Evolutionary conservation across 352 stramenopile species (phyloP).

Genomic region (Pythium rishiriense): DNA sequence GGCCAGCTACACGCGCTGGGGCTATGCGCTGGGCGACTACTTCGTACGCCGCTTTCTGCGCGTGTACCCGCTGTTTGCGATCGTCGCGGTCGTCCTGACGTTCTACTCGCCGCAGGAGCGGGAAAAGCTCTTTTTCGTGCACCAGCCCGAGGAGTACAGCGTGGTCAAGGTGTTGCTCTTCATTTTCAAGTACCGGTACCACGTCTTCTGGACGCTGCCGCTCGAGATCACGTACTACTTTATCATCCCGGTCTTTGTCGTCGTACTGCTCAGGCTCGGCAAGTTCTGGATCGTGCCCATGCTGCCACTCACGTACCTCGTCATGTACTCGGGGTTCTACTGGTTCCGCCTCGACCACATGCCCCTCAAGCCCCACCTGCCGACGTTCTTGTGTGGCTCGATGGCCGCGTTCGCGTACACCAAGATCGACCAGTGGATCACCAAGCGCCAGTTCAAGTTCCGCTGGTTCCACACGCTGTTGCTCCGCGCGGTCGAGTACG

Average conservation of each 20-base stretch:
- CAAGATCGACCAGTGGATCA: slow-evolving; percentile 26
- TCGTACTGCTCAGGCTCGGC: slow-evolving; percentile 1
- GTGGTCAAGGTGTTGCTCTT: slow-evolving; percentile 8
- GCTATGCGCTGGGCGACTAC: slow-evolving; percentile 39
- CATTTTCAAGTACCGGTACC: not conserved
- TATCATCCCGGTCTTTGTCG: slow-evolving; percentile 33
- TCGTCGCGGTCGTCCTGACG: not conserved
- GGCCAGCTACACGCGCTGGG: slow-evolving; percentile 32
- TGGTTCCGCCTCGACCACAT: slow-evolving; percentile 26
- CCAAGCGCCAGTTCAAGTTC: slow-evolving; percentile 27
- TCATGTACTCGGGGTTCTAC: slow-evolving; percentile 28
- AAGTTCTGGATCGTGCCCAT: slow-evolving; percentile 20
- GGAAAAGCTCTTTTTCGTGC: not conserved
- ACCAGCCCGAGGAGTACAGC: not conserved
- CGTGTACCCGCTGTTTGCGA: slow-evolving; percentile 4
- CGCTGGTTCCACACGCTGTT: slow-evolving; percentile 15
- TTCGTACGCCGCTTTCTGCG: slow-evolving; percentile 19
- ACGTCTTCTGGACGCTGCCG: slow-evolving; percentile 27
- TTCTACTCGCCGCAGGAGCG: not conserved
- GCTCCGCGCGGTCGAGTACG: slow-evolving; percentile 29
- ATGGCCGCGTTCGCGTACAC: slow-evolving; percentile 34
- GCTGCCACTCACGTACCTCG: slow-evolving; percentile 18
- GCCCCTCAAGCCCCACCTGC: slow-evolving; percentile 26
- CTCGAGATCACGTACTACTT: slow-evolving; percentile 49
- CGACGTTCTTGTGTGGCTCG: slow-evolving; percentile 44